A percentile compares a stretch with the other conserved stretches of the same genome.
phyloP scores from a whole-genome alignment of 768 basidiomycete genomes.

The Tylopilus vinaceipallidus region DNA sequence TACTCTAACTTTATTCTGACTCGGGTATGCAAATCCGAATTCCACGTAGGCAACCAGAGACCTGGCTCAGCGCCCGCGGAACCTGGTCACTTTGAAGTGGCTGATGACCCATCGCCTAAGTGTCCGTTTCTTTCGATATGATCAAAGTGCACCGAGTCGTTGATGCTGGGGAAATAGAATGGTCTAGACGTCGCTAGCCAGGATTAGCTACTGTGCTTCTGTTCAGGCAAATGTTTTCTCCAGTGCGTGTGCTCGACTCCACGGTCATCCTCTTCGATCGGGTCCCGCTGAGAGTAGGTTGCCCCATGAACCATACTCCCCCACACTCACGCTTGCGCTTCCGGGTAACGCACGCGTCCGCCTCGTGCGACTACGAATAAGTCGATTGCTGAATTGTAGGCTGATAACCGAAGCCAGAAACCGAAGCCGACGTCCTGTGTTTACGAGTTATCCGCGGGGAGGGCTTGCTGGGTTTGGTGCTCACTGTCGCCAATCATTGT shows the following conservation, averaged over 20 bases:
- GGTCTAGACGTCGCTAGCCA: not conserved
- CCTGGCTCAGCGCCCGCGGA: not conserved
- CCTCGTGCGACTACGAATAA: not conserved
- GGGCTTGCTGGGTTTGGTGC: not conserved
- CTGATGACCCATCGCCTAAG: not conserved
- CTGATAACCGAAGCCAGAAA: constrained; percentile 7
- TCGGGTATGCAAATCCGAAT: not conserved
- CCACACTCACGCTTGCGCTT: constrained; percentile 3
- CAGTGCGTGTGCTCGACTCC: not conserved
- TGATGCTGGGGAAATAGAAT: not conserved
- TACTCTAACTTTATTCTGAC: not conserved
- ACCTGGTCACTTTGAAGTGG: not conserved
- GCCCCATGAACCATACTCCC: not conserved
- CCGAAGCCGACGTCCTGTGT: not conserved
- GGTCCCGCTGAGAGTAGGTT: not conserved
- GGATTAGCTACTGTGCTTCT: not conserved
- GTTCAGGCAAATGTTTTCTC: not conserved
- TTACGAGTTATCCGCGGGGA: constrained; percentile 4
- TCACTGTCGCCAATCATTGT: not conserved
- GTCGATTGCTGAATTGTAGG: not conserved
- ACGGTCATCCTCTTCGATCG: constrained; percentile 9
- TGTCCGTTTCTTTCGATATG: not conserved
- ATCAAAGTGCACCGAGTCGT: not conserved
- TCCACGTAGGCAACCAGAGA: not conserved
- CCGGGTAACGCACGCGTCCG: not conserved